Percentiles rank a stretch among this genome's conserved stretches.
phyloP scores from a whole-genome alignment of 2,329 filamentous ascomycete species.

The Exophiala calicioides region DNA sequence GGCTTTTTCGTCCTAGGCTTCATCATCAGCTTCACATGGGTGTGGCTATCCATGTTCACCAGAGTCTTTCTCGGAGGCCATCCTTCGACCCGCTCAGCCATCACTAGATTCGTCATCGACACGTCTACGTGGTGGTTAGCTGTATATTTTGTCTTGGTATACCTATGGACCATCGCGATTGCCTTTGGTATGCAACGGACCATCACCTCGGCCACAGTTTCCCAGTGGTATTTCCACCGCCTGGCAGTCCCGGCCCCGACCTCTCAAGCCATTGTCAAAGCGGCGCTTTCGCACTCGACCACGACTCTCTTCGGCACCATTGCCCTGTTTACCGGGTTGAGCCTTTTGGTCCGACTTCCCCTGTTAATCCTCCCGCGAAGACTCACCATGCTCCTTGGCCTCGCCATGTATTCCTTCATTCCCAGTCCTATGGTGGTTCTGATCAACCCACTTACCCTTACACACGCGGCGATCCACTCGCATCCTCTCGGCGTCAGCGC shows the following conservation, averaged over 20 bases:
- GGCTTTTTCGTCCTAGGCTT: conserved; percentile 74
- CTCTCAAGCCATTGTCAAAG: conserved; percentile 77
- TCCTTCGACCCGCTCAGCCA: conserved; percentile 55
- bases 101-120: conserved; percentile 75
- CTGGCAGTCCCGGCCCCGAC: conserved; percentile 75
- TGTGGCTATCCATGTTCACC: conserved; percentile 96
- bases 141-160: conserved; percentile 88
- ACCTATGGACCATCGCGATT: conserved; percentile 90
- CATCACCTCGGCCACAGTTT: conserved; percentile 91
- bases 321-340: conserved; percentile 79
- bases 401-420: conserved; percentile 76
- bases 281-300: conserved; percentile 76
- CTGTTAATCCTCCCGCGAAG: conserved; percentile 79
- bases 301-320: conserved; percentile 91
- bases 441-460: conserved; percentile 88
- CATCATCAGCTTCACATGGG: conserved; percentile 88
- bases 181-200: conserved; percentile 86
- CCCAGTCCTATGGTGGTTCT: conserved; percentile 82
- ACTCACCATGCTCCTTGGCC: conserved; percentile 66
- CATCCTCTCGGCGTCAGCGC: conserved; percentile 77
- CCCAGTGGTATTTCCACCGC: conserved; percentile 98
- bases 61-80: conserved; percentile 92
- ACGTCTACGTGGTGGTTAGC: conserved; percentile 92
- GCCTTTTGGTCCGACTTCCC: conserved; percentile 78
- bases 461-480: conserved; percentile 91